A percentile compares a stretch with the other conserved stretches of the same genome.
phyloP scores from a whole-genome alignment of 2,329 filamentous ascomycete genomes.

The Incumbomyces delicatus region DNA sequence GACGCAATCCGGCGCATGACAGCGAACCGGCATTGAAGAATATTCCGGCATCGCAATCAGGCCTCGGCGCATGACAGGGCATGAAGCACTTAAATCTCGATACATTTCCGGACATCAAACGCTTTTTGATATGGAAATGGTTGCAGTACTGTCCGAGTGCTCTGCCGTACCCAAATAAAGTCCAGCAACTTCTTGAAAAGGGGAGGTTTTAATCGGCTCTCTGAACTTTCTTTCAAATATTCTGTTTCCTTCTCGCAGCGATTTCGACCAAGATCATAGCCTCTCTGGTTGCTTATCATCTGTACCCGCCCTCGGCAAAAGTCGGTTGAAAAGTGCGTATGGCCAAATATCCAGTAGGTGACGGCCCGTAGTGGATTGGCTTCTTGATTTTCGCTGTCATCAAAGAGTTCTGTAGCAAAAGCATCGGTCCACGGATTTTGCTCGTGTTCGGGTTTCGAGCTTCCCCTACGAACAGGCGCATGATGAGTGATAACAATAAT shows the following conservation, averaged over 20 bases:
- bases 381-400: constrained; percentile 6
- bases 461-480: constrained; percentile 42
- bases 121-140: neutral
- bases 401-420: constrained; percentile 45
- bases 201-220: neutral
- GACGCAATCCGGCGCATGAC: no score
- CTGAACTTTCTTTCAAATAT: constrained; percentile 4
- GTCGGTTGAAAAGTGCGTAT: constrained; percentile 37
- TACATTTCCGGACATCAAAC: constrained; percentile 6
- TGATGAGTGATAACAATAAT: constrained; percentile 50
- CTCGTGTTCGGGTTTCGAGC: constrained; percentile 41
- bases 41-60: no score
- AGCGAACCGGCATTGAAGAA: no score
- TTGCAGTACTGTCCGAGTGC: constrained; percentile 2
- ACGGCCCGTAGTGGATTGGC: constrained; percentile 20
- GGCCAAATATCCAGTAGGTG: constrained; percentile 36
- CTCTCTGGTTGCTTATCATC: constrained; percentile 37
- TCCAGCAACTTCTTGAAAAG: constrained; percentile 6
- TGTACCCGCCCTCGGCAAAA: constrained; percentile 27
- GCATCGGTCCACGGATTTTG: constrained; percentile 39
- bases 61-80: neutral
- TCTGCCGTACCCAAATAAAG: constrained; percentile 1
- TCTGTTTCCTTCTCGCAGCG: constrained; percentile 10
- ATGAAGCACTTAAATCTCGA: constrained; percentile 5
- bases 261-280: constrained; percentile 25